phyloP scores from a whole-genome alignment of 139 green algal genomes.

The Pleodorina starrii region DNA sequence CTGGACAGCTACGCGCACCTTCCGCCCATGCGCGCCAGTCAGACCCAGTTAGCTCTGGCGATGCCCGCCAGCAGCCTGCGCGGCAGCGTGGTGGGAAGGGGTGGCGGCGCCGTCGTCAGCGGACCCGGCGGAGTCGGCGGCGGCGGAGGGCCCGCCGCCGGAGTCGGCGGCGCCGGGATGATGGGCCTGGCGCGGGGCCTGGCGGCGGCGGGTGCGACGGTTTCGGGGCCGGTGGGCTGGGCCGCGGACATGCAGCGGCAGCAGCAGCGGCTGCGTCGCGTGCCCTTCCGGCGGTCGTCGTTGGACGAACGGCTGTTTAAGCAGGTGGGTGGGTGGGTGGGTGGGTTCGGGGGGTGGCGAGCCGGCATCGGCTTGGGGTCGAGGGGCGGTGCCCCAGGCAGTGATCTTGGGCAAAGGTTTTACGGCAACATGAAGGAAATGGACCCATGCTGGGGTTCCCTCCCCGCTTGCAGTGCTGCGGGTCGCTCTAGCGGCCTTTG shows the following conservation, averaged over 20 bases:
- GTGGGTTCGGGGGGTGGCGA: no score
- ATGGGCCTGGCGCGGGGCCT: not conserved
- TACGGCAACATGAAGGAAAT: no score
- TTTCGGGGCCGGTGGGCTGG: not conserved
- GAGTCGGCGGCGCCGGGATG: not conserved
- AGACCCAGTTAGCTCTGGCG: conserved; percentile 3
- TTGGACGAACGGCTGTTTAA: conserved; percentile 29
- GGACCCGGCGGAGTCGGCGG: not conserved
- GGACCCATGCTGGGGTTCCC: no score
- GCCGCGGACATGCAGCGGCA: not conserved
- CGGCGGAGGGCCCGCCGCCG: no score
- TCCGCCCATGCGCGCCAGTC: conserved; percentile 21
- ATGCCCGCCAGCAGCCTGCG: conserved; percentile 4
- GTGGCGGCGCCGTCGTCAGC: not conserved
- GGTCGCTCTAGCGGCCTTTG: no score
- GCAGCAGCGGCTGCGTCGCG: not conserved
- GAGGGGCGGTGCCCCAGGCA: not conserved
- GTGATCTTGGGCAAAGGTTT: no score
- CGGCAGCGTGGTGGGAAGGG: not conserved
- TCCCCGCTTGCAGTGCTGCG: no score
- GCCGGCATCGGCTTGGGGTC: not conserved
- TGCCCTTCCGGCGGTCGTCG: conserved; percentile 2
- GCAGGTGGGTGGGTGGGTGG: not conserved
- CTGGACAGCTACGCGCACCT: not conserved
- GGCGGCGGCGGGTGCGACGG: not conserved